Evolutionary conservation across 176 grass and related monocot genomes (phyloP), one percentile per base, ranked within the genome.

Genomic region (Typha latifolia): DNA sequence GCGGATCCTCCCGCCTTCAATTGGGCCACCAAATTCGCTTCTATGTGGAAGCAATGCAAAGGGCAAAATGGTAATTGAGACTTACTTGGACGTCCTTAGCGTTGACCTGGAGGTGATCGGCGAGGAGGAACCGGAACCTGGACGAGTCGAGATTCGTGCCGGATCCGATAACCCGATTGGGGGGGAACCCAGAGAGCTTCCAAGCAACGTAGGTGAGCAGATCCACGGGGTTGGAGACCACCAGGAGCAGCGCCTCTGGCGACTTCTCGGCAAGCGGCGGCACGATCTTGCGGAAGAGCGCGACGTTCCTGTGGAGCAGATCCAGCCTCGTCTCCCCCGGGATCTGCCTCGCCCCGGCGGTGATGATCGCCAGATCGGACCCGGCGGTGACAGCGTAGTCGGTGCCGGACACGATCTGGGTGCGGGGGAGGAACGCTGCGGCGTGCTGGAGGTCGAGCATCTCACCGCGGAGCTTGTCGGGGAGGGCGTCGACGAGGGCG

Each of bases 401-500:
- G 0, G 84, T 83, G 63, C 66, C 74, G 31, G 87, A 85, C 0
- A 77, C 68, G 1, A 96, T 82, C 51, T 85, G 85, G 22, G 79
- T 78, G 32, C 85, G 87, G 1, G 92, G 92, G 4, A 96, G 77
- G 82, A 96, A 96, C 12, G 88, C 92, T 14, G 92, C 92, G 14
- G 88, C 85, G 69, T 97, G 93, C 81, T 97, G 93, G 47, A 97
- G 93, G 68, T 97, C 93, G 1, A 97, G 88, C 93, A 86, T 91
- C 88, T 97, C 93, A 0, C 93, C 93, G 21, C 85, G 93, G 61
- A 91, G 79, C 72, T 92, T 88, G 70, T 89, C 82, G 0, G 93
- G 75, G 24, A 79, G 20, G 13, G 85, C 83, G 77, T 92, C 93
- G 14, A 97, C 88, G 12, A 97, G 88, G 12, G 93, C 88, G 71